These are phyloP conservation scores for Colletotrichum sp. DNA, from an alignment of 2,329 filamentous ascomycete species.

Conservation along the genomic window DNA sequence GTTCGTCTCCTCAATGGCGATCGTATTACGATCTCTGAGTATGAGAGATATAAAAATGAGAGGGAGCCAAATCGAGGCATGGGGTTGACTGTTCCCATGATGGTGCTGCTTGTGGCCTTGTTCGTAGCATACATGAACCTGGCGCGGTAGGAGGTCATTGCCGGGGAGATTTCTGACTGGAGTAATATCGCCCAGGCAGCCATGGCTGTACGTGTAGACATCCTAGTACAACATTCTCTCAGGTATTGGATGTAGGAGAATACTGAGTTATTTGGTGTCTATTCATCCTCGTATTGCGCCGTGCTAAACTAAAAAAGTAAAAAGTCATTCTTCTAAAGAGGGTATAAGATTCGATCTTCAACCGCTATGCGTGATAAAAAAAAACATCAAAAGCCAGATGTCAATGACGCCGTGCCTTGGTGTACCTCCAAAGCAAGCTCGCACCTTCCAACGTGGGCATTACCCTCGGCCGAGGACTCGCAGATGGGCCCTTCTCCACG, in stretches of 20 bases:
- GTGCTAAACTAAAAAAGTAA: not conserved
- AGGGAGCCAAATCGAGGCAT: not conserved
- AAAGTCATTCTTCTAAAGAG: not conserved
- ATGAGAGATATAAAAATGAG: not conserved
- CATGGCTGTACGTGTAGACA: not conserved
- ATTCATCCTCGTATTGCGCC: not conserved
- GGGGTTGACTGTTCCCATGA: not conserved
- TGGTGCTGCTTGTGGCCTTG: not conserved
- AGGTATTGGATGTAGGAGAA: not conserved
- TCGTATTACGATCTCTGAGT: not conserved
- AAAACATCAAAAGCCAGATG: not conserved
- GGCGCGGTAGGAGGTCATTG: not conserved
- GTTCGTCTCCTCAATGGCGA: not conserved
- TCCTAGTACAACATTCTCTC: not conserved
- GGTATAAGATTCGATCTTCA: not conserved
- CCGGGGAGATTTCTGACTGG: not conserved
- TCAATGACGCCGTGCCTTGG: conserved; percentile 11
- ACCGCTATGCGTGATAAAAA: not conserved
- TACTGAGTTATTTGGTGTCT: not conserved
- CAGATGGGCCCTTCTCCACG: conserved; percentile 33
- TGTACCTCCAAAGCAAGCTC: conserved; percentile 23
- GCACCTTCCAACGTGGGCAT: conserved; percentile 21
- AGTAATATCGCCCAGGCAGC: not conserved
- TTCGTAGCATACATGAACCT: not conserved
- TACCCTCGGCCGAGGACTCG: not conserved